Base-by-base conservation (phyloP, 2,329 filamentous ascomycete species). In the Aspergillus sp. region DNA sequence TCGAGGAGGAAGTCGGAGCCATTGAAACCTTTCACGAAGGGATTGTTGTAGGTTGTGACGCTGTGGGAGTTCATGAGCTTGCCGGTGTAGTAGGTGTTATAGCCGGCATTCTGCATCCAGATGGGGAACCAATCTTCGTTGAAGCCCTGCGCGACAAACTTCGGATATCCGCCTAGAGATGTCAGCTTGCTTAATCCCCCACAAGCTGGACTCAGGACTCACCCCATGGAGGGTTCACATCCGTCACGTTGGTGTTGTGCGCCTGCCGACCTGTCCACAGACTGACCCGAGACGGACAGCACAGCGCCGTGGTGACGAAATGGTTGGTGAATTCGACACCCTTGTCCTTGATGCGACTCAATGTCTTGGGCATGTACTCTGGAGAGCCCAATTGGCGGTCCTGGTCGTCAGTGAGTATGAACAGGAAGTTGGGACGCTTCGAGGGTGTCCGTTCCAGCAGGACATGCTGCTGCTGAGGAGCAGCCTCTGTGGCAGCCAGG, bases 161-260 rank as follows among this genome's bases (percentile, higher is more conserved):
- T 81, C 4, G 78, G 77, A 54, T 78, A 81, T 5, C 73, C 66
- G 2, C 64, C 70, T 71, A 14, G 22, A 9, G 9, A 20, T 33
- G 9, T 41, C 14, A 32, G 42, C 16, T 30, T 14, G 2, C 17
- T 19, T 52, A 22, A 14, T 56, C 9, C 5, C 17, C 10, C 7
- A 16, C n/a, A 7, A 26, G 17, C 14, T 14, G 10, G 16, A 19
- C 5, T 16, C 17, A 17, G 30, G 8, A 50, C 66, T 53, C 68
- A 78, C 77, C 80, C 53, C 81, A 81, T 10, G 80, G 81, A 45
- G 82, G 69, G 1, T 65, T 66, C 1, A 82, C 76, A 60, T 81
- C 77, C 0, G 86, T 89, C 1, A 89, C 83, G 58, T 89, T 89
- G 0, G 85, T 88, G 57, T 88, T 88, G 59, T 89, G 86, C 0